Conservation (phyloP, 805 yeast species). For the Lachancea kluyveri region DNA sequence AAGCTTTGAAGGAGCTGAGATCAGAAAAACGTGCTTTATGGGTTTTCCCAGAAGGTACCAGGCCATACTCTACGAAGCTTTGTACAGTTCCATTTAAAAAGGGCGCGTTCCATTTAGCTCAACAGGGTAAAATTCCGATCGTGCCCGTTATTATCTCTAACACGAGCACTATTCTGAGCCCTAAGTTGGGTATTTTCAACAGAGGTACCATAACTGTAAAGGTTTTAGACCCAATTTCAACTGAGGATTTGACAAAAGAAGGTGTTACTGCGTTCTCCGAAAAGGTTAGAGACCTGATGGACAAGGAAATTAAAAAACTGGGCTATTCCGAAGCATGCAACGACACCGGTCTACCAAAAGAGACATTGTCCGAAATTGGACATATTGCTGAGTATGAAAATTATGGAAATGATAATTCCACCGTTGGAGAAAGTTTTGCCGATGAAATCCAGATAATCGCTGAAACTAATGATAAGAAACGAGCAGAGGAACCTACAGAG, state of each 20-base stretch:
- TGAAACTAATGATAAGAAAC: no score
- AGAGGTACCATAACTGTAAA: slow-evolving; percentile 70
- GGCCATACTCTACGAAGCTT: slow-evolving; percentile 69
- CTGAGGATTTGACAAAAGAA: slow-evolving; percentile 62
- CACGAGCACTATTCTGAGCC: slow-evolving; percentile 65
- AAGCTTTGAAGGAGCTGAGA: slow-evolving; percentile 60
- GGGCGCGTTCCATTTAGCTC: slow-evolving; percentile 97
- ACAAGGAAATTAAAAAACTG: slow-evolving; percentile 28
- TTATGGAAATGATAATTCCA: no score
- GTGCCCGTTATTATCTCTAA: slow-evolving; percentile 86
- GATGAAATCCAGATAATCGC: no score
- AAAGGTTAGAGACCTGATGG: slow-evolving; percentile 56
- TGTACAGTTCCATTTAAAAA: slow-evolving; percentile 84
- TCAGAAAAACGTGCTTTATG: slow-evolving; percentile 65
- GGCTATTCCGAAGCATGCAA: slow-evolving; percentile 35
- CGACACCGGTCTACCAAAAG: slow-evolving; percentile 28
- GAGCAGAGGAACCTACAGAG: no score
- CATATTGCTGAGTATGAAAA: no score
- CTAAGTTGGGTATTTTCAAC: slow-evolving; percentile 58
- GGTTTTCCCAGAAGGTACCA: slow-evolving; percentile 96
- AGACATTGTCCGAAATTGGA: no score
- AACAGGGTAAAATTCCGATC: slow-evolving; percentile 83
- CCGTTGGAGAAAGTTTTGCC: no score
- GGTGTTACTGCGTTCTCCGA: slow-evolving; percentile 60
- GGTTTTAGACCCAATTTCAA: slow-evolving; percentile 76